These are phyloP conservation scores for Coniella vitis DNA, from an alignment of 2,329 filamentous ascomycete genomes.

Conservation along the genomic window DNA sequence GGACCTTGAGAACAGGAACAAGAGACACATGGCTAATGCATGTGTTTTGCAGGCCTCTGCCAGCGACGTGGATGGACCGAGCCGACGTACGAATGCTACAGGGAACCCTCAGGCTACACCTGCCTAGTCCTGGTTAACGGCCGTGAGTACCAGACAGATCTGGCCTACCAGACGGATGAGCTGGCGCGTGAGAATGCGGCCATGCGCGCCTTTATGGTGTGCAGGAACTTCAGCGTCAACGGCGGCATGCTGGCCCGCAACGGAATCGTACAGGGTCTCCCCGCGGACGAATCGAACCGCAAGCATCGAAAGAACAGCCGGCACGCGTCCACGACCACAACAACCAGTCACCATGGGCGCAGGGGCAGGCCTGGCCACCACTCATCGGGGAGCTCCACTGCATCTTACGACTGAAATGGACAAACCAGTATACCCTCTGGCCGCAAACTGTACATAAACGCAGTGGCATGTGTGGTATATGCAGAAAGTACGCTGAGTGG, in stretches of 20 bases:
- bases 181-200: slow-evolving; percentile 89
- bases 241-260: slow-evolving; percentile 79
- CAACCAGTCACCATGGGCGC: slow-evolving; percentile 32
- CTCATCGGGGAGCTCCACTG: slow-evolving; percentile 57
- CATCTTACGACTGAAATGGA: slow-evolving; percentile 46
- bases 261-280: slow-evolving; percentile 60
- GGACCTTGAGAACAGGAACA: slow-evolving; percentile 8
- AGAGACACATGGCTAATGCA: slow-evolving; percentile 11
- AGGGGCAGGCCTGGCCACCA: slow-evolving; percentile 49
- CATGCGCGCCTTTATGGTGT: slow-evolving; percentile 95
- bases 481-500: background rate
- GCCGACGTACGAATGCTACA: slow-evolving; percentile 79
- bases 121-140: slow-evolving; percentile 94
- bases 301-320: slow-evolving; percentile 48
- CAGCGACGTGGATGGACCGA: slow-evolving; percentile 90
- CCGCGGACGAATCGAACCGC: slow-evolving; percentile 44
- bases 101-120: slow-evolving; percentile 67
- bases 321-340: slow-evolving; percentile 34
- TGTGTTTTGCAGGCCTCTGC: slow-evolving; percentile 69
- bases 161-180: slow-evolving; percentile 71
- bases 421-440: background rate
- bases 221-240: slow-evolving; percentile 94
- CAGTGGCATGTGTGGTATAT: slow-evolving; percentile 3
- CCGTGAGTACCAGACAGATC: slow-evolving; percentile 89
- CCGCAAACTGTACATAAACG: background rate